Evolutionary conservation across 768 basidiomycete species (phyloP), one percentile per base, ranked within the genome.

Genomic region (Suillus americanus): DNA sequence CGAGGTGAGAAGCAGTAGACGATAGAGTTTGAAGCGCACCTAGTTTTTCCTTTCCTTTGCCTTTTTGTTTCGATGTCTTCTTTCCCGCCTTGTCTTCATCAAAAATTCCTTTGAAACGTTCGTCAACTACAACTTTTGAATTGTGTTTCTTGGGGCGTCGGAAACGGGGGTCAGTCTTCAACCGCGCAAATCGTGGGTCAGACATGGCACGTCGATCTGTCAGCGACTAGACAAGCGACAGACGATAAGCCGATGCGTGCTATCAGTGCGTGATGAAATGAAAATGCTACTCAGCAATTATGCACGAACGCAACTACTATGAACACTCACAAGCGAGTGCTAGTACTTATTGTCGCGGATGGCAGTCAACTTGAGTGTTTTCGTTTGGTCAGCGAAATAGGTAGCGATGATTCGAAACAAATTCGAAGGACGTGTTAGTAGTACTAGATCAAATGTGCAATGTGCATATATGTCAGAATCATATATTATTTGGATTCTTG

Each of bases 131-230:
- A 61, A 97, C 89, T 77, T 95, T 97, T 68, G 86, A 80, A 64
- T 88, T 80, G 43, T 89, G 86, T 76, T 89, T 93, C 74, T 88
- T 92, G 2, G 93, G 91, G 38, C 86, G 85, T 30, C 95, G 83
- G 80, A 99, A 99, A 57, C 97, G 88, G 54, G 97, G 97, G 74
- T 99, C 97, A 16, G 94, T 88, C 73, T 87, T 89, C 62, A 98
- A 82, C 61, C 92, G 83, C 23, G 91, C 85, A 76, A 99, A 99
- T 25, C 97, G 86, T 23, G 92, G 82, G 77, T 97, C 93, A 16
- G 90, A 86, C 88, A 90, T 89, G 68, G 64, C 64, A 64, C 41
- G 18, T 18, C 16, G 16, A 51, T 3, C 50, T 8, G 28, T 5
- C 2, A 7, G 20, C 4, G 14, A 61, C 8, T 14, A 33, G 53